These are phyloP conservation scores for Linnemannia hyalina DNA, from an alignment of 192 early-diverging fungal genomes.

Conservation along the genomic window DNA sequence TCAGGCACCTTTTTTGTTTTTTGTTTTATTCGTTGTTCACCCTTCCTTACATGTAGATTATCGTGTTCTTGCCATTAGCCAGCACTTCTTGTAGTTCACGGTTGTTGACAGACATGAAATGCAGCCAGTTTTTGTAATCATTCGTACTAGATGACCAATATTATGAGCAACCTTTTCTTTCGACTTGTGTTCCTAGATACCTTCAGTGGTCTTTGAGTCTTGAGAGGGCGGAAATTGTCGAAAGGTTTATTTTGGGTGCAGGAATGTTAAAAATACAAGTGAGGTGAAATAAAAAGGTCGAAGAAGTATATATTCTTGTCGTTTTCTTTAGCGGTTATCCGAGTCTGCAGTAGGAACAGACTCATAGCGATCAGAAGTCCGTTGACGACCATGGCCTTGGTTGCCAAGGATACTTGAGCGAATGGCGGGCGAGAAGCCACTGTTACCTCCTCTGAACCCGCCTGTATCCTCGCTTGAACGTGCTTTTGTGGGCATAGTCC, in stretches of 20 bases:
- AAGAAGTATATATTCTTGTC: neutral
- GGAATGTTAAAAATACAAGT: neutral
- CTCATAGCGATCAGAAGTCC: constrained; percentile 59
- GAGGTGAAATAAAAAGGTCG: neutral
- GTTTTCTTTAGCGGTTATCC: constrained; percentile 15
- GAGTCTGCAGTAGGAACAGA: constrained; percentile 43
- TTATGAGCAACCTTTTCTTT: neutral
- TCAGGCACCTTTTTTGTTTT: neutral
- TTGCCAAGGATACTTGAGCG: constrained; percentile 34
- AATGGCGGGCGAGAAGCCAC: constrained; percentile 18
- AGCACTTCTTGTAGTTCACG: neutral
- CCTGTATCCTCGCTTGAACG: constrained; percentile 33
- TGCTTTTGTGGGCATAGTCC: constrained; percentile 38
- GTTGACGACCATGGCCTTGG: constrained; percentile 39
- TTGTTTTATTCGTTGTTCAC: neutral
- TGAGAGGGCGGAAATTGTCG: neutral
- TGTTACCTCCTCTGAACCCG: constrained; percentile 3
- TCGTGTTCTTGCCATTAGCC: neutral
- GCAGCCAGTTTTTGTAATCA: neutral
- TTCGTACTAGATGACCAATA: neutral
- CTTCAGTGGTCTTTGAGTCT: neutral
- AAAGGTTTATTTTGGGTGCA: neutral
- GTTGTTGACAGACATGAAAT: neutral
- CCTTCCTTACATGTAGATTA: neutral
- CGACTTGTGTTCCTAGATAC: no score